Conservation (phyloP, 129 eudicot genomes). For the Heracleum sosnowskyi region DNA sequence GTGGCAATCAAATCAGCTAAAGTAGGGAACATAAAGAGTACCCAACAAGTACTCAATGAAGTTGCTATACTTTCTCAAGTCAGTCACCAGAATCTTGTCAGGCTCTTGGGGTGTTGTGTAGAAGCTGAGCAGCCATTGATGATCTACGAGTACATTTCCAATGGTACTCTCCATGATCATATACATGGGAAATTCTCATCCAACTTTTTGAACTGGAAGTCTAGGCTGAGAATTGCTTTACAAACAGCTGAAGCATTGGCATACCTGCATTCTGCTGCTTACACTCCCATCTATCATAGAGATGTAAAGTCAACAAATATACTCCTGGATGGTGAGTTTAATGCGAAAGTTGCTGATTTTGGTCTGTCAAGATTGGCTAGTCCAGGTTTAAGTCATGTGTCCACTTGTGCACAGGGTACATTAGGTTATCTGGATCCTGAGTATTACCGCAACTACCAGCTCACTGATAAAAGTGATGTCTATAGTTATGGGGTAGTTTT, state of each 20-base stretch:
- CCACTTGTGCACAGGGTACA: conserved; percentile 54
- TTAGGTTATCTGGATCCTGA: conserved; percentile 54
- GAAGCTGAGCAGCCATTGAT: conserved; percentile 50
- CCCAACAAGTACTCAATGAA: conserved; percentile 49
- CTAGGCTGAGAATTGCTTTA: conserved; percentile 33
- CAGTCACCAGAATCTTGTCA: conserved; percentile 43
- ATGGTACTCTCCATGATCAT: conserved; percentile 47
- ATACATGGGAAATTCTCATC: conserved; percentile 24
- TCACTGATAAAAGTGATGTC: conserved; percentile 51
- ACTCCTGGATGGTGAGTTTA: conserved; percentile 30
- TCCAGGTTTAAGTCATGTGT: conserved; percentile 53
- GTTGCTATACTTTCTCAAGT: conserved; percentile 49
- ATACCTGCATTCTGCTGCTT: conserved; percentile 40
- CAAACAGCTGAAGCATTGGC: conserved; percentile 52
- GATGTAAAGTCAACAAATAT: conserved; percentile 44
- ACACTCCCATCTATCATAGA: conserved; percentile 44
- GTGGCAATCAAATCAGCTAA: conserved; percentile 49
- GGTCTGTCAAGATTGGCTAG: conserved; percentile 41
- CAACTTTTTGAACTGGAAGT: conserved; percentile 33
- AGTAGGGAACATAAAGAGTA: conserved; percentile 43
- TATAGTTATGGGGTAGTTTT: conserved; percentile 48
- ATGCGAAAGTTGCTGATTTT: conserved; percentile 43
- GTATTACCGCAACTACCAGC: conserved; percentile 41
- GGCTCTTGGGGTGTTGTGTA: conserved; percentile 40
- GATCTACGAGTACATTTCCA: conserved; percentile 44